Conservation (phyloP, 2,329 filamentous ascomycete species). For the Lasiodiplodia theobromae region DNA sequence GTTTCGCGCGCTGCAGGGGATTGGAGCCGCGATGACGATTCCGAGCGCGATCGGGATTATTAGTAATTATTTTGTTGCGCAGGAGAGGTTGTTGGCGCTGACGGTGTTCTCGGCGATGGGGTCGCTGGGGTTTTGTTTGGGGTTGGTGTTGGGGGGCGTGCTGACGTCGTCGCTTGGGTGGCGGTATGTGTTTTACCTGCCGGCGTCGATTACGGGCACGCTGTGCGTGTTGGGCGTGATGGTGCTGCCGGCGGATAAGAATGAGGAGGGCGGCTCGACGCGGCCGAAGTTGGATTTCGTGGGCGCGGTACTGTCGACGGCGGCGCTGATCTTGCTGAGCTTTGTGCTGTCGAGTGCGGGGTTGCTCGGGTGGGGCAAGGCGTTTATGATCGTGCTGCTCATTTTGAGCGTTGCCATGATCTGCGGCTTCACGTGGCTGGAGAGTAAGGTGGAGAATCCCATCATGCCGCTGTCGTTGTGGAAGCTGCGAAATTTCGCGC, state of each 20-base stretch:
- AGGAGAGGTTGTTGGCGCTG: conserved; percentile 48
- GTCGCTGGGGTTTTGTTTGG: conserved; percentile 47
- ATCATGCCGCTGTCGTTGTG: conserved; percentile 56
- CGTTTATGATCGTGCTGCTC: conserved; percentile 54
- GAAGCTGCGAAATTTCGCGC: conserved; percentile 56
- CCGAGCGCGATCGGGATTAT: conserved; percentile 57
- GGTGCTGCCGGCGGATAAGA: conserved; percentile 48
- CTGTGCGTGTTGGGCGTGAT: conserved; percentile 38
- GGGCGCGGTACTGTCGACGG: conserved; percentile 52
- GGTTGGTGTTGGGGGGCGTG: conserved; percentile 30
- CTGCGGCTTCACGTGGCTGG: conserved; percentile 47
- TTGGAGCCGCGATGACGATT: conserved; percentile 56
- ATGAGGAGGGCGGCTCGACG: conserved; percentile 39
- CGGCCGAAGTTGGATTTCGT: conserved; percentile 51
- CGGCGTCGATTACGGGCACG: conserved; percentile 23
- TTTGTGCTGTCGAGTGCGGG: conserved; percentile 56
- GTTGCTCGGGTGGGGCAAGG: conserved; percentile 56
- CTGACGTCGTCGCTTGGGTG: conserved; percentile 28
- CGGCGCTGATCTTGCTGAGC: conserved; percentile 52
- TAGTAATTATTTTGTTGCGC: conserved; percentile 46
- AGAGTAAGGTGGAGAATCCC: conserved; percentile 54
- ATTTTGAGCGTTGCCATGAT: conserved; percentile 49
- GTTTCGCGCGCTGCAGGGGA: conserved; percentile 55
- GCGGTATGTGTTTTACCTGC: conserved; percentile 31
- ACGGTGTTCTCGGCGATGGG: conserved; percentile 51